Base-by-base conservation (phyloP, 2,329 filamentous ascomycete species). In the Rosellinia necatrix region DNA sequence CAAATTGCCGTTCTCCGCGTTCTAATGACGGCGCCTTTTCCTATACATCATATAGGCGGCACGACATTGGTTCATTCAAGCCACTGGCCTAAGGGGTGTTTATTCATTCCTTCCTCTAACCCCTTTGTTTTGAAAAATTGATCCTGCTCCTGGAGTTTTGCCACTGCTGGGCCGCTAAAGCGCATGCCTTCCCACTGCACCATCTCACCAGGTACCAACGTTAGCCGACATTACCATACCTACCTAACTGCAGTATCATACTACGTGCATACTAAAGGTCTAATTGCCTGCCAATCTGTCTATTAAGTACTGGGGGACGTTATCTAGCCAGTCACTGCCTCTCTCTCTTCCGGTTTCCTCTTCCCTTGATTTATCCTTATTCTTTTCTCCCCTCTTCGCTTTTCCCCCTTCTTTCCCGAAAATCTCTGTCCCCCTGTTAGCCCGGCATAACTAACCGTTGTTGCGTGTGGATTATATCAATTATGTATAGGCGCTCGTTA, bases 141-240 rank as follows among this genome's bases (percentile, higher is more conserved):
- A 58, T 58, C 55, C 55, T 58, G 55, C 44, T n/a, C n/a, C n/a
- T 29, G 8, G 6, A 22, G n/a, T 29, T 41, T 46, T 44, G 9
- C 6, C n/a, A 34, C n/a, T 1, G 41, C 47, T 47, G 24, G 24
- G 48, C 35, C 53, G 21, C 27, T 19, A 34, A 21, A 40, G 17
- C 29, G 40, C 40, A 46, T 50, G 17, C n/a, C 17, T 25, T 43
- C n/a, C n/a, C n/a, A n/a, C n/a, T n/a, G n/a, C n/a, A n/a, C n/a
- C n/a, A n/a, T n/a, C 4, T 10, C 22, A 37, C n/a, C n/a, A 47
- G 17, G 12, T 34, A 15, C 29, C 13, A 34, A 27, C n/a, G 27
- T 34, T 24, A 22, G 24, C 19, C 7, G 15, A 19, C 15, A 22
- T n/a, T n/a, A n/a, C n/a, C 37, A 24, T 17, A 40, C 19, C 9